A percentile compares a stretch with the other conserved stretches of the same genome.
These are phyloP conservation scores for Coemansia sp. DNA, from an alignment of 192 early-diverging fungal species.

Conservation along the genomic window DNA sequence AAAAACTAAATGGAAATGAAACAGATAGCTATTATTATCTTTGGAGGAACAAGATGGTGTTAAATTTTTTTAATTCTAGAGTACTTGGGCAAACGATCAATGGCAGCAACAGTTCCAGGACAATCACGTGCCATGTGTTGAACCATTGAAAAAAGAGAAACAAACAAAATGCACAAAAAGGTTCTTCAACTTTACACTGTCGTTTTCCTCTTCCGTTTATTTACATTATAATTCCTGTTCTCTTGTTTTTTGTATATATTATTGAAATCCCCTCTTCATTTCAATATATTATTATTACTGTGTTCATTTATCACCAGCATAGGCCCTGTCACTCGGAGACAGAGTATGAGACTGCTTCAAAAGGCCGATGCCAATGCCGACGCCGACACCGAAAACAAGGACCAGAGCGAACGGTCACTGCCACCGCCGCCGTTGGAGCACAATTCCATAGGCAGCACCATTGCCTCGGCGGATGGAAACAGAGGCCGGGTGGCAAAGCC, in stretches of 20 bases:
- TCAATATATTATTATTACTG: neutral
- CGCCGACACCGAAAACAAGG: conserved; percentile 3
- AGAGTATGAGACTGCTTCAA: conserved; percentile 30
- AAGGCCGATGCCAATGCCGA: conserved; percentile 11
- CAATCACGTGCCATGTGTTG: neutral
- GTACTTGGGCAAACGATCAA: neutral
- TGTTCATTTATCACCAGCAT: neutral
- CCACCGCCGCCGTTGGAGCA: neutral
- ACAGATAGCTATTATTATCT: neutral
- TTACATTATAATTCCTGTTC: neutral
- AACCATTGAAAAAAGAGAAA: neutral
- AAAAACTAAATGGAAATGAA: neutral
- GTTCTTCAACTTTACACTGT: too few relatives aligned
- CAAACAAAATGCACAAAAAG: neutral
- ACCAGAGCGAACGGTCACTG: neutral
- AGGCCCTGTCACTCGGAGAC: conserved; percentile 32
- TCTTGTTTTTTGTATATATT: neutral
- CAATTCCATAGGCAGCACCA: conserved; percentile 13
- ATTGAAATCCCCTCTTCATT: neutral
- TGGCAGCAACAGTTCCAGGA: neutral
- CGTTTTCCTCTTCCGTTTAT: neutral
- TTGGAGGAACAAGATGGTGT: too few relatives aligned
- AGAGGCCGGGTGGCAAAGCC: conserved; percentile 33
- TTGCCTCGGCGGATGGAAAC: conserved; percentile 1
- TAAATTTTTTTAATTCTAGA: too few relatives aligned